Percentiles rank a stretch among this genome's conserved stretches.
phyloP scores from a whole-genome alignment of 768 basidiomycete genomes.

The Lepiota subincarnata region DNA sequence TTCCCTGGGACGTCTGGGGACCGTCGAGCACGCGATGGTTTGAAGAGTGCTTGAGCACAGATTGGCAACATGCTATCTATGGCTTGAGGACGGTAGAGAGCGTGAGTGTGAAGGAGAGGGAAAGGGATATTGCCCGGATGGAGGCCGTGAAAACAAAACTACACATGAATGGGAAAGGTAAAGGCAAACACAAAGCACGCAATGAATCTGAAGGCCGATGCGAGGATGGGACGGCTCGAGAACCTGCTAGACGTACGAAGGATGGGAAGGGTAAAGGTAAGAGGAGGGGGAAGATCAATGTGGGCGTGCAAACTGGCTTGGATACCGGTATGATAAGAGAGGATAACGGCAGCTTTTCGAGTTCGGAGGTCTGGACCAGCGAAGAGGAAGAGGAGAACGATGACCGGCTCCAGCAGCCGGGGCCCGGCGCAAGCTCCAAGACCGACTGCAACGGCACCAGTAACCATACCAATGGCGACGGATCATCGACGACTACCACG shows the following conservation, averaged over 20 bases:
- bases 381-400: background rate
- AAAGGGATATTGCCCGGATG: slow-evolving; percentile 10
- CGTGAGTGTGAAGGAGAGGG: slow-evolving; percentile 21
- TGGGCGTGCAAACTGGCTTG: background rate
- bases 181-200: slow-evolving; percentile 1
- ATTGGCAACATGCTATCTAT: slow-evolving; percentile 54
- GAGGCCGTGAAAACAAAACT: background rate
- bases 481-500: background rate
- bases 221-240: slow-evolving; percentile 1
- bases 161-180: background rate
- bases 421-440: background rate
- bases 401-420: background rate
- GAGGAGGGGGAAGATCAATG: slow-evolving; percentile 7
- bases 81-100: slow-evolving; percentile 48
- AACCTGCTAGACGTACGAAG: slow-evolving; percentile 2
- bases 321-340: background rate
- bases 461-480: background rate
- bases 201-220: background rate
- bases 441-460: too few relatives aligned
- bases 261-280: slow-evolving; percentile 1
- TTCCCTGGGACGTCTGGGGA: slow-evolving; percentile 51
- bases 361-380: background rate
- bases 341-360: background rate
- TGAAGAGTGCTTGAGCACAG: slow-evolving; percentile 41
- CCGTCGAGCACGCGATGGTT: slow-evolving; percentile 52